phyloP scores from a whole-genome alignment of 495 filamentous ascomycete species.

The Pseudevernia furfuracea region DNA sequence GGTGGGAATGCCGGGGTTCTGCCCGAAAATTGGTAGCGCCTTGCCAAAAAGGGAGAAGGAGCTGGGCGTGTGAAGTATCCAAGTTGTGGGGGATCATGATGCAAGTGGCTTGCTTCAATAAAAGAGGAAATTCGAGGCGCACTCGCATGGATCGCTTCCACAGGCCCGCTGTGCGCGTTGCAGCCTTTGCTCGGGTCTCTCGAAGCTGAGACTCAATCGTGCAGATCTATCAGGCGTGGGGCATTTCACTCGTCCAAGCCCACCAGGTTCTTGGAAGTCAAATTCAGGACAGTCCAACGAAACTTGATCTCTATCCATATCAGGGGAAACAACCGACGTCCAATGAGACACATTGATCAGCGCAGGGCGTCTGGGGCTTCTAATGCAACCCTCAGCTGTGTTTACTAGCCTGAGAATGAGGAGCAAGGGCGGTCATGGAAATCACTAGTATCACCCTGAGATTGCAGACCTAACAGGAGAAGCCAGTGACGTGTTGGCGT shows the following conservation, averaged over 20 bases:
- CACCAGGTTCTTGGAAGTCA: neutral
- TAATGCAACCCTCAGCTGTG: neutral
- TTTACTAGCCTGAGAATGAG: neutral
- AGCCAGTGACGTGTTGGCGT: slow-evolving; percentile 9
- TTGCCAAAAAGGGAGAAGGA: slow-evolving; percentile 1
- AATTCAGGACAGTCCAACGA: slow-evolving; percentile 1
- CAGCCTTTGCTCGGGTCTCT: neutral
- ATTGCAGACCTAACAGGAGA: neutral
- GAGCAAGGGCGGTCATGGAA: neutral
- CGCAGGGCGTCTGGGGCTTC: neutral
- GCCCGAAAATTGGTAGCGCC: slow-evolving; percentile 9
- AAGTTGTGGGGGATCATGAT: slow-evolving; percentile 4
- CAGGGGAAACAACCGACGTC: slow-evolving; percentile 4
- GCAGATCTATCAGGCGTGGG: slow-evolving; percentile 12
- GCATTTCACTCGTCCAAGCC: neutral
- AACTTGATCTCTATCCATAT: slow-evolving; percentile 5
- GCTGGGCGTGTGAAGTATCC: neutral
- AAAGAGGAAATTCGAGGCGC: neutral
- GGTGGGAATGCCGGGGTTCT: neutral
- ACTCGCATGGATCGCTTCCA: neutral
- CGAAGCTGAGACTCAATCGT: slow-evolving; percentile 4
- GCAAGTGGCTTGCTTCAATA: slow-evolving; percentile 9
- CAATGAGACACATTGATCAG: neutral
- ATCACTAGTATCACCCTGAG: neutral
- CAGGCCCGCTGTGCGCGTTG: neutral